These are phyloP conservation scores for Agastache rugosa DNA, from an alignment of 257 asterid species.

Conservation along the genomic window DNA sequence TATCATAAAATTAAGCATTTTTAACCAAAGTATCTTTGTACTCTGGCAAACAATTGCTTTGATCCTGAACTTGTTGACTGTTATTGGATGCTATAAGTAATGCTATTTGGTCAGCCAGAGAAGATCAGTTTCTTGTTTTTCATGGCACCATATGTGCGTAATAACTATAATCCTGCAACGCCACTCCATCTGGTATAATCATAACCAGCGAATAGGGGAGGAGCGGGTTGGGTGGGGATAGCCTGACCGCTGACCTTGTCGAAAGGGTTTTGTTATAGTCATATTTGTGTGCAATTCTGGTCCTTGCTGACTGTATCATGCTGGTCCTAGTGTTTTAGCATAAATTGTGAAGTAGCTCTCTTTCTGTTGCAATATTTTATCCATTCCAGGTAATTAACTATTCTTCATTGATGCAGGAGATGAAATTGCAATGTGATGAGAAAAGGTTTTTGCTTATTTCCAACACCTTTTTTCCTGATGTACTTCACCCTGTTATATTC, in stretches of 20 bases:
- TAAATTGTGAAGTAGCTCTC: neutral
- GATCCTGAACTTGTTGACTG: neutral
- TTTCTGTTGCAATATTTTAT: constrained; percentile 18
- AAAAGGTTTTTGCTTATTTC: constrained; percentile 59
- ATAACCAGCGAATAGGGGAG: neutral
- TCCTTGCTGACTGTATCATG: constrained; percentile 20
- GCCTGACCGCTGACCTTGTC: constrained; percentile 2
- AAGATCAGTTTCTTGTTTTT: constrained; percentile 7
- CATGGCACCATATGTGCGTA: neutral
- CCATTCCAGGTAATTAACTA: constrained; percentile 31
- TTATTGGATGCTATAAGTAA: constrained; percentile 8
- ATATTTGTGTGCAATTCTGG: neutral
- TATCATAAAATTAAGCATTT: neutral
- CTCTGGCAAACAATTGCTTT: constrained; percentile 9
- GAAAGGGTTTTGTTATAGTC: constrained; percentile 12
- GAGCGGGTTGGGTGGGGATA: neutral
- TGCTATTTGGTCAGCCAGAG: neutral
- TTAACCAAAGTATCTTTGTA: neutral
- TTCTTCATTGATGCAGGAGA: constrained; percentile 71
- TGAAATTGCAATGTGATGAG: constrained; percentile 92
- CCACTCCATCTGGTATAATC: neutral
- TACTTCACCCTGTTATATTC: constrained; percentile 29
- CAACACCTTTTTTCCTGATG: constrained; percentile 16
- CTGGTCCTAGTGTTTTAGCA: constrained; percentile 3
- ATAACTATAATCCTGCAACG: neutral